Percentiles rank a stretch among this genome's conserved stretches.
Conservation (phyloP, 2,329 filamentous ascomycete species). For the Penicillium concentricum region DNA sequence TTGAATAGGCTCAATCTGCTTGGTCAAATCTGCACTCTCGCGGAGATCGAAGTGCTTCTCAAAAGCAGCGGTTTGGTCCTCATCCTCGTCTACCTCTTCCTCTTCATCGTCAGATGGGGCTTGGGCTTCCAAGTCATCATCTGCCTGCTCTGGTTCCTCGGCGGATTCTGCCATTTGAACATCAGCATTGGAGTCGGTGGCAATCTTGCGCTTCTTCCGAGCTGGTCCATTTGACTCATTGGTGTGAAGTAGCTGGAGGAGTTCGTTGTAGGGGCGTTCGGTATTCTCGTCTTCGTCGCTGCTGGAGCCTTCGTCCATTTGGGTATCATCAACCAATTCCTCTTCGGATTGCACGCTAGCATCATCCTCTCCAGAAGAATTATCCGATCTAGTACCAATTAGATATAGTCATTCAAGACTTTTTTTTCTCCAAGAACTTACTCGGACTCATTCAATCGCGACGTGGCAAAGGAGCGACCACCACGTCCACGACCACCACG, state of each 20-base stretch:
- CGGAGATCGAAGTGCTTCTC: slow-evolving; percentile 74
- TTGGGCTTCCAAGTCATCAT: slow-evolving; percentile 48
- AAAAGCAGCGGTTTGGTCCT: slow-evolving; percentile 66
- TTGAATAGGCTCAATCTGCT: slow-evolving; percentile 49
- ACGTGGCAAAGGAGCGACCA: slow-evolving; percentile 32
- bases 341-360: slow-evolving; percentile 47
- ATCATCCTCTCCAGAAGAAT: slow-evolving; percentile 28
- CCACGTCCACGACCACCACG: slow-evolving; percentile 1
- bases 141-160: slow-evolving; percentile 33
- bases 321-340: slow-evolving; percentile 41
- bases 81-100: slow-evolving; percentile 36
- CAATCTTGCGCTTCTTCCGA: slow-evolving; percentile 55
- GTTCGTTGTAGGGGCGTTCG: slow-evolving; percentile 53
- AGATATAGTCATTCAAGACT: slow-evolving; percentile 5
- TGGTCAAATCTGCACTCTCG: slow-evolving; percentile 60
- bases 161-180: slow-evolving; percentile 23
- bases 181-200: slow-evolving; percentile 29
- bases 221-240: slow-evolving; percentile 45
- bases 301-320: slow-evolving; percentile 36
- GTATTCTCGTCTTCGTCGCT: slow-evolving; percentile 42
- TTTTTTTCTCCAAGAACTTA: slow-evolving; percentile 31
- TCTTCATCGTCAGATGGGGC: slow-evolving; percentile 48
- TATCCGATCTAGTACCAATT: slow-evolving; percentile 27
- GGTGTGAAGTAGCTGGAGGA: slow-evolving; percentile 56
- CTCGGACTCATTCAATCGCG: slow-evolving; percentile 41